A percentile compares a stretch with the other conserved stretches of the same genome.
Evolutionary conservation across 2,329 filamentous ascomycete species (phyloP).

Genomic region (Leptographium lundbergii): DNA sequence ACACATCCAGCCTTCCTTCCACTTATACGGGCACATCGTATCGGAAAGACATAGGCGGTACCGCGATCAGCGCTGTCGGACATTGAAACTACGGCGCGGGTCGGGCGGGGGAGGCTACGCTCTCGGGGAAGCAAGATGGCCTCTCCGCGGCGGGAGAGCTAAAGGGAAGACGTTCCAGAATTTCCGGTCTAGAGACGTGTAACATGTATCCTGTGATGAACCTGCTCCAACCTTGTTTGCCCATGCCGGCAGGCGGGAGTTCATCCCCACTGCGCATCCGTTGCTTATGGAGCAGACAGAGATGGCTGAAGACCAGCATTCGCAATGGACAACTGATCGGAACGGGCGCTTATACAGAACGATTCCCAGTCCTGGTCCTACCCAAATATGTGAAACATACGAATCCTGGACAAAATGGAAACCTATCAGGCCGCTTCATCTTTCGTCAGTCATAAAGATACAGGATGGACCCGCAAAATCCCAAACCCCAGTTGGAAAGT

Average conservation of each 20-base stretch:
- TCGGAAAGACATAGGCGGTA: neutral
- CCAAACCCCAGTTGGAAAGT: neutral
- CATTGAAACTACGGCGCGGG: neutral
- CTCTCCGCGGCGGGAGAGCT: neutral
- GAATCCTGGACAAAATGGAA: neutral
- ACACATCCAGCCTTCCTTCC: neutral
- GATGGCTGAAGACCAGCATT: neutral
- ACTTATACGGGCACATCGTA: neutral
- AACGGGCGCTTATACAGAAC: neutral
- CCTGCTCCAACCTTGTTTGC: neutral
- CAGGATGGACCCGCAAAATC: neutral
- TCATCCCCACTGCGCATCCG: neutral
- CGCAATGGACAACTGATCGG: neutral
- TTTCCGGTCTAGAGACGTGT: neutral
- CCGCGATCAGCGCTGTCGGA: neutral
- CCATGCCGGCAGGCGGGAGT: neutral
- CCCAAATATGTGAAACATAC: neutral
- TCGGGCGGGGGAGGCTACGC: neutral
- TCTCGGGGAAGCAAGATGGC: neutral
- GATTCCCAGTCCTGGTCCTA: neutral
- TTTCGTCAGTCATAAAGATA: neutral
- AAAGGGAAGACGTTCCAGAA: neutral
- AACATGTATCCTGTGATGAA: neutral
- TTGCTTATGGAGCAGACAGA: neutral
- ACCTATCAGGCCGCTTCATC: neutral